phyloP scores from a whole-genome alignment of 1,284 basidiomycete genomes.

The Trichosporon coremiiforme region DNA sequence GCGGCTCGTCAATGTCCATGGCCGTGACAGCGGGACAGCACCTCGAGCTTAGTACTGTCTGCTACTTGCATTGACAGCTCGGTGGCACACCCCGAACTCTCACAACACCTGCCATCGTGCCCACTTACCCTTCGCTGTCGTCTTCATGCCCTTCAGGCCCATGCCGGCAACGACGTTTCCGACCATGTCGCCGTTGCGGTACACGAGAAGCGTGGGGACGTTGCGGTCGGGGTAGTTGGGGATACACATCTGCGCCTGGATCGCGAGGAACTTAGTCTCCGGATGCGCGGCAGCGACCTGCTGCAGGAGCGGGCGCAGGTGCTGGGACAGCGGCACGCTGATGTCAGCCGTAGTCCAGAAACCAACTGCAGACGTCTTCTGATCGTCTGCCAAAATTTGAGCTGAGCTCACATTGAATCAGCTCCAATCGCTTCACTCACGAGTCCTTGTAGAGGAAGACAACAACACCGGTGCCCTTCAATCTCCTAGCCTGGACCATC shows the following conservation, averaged over 20 bases:
- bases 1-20: too few relatives aligned
- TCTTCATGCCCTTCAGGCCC: slow-evolving; percentile 68
- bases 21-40: neutral
- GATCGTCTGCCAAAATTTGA: neutral
- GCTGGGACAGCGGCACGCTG: slow-evolving; percentile 77
- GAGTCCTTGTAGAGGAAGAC: slow-evolving; percentile 62
- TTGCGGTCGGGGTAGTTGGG: slow-evolving; percentile 90
- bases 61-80: too few relatives aligned
- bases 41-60: too few relatives aligned
- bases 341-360: too few relatives aligned
- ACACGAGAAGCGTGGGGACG: slow-evolving; percentile 88
- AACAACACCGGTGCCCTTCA: slow-evolving; percentile 61
- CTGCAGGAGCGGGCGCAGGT: slow-evolving; percentile 70
- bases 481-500: slow-evolving; percentile 34
- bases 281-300: slow-evolving; percentile 79
- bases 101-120: too few relatives aligned
- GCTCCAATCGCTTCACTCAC: slow-evolving; percentile 45
- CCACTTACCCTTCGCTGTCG: slow-evolving; percentile 74
- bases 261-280: slow-evolving; percentile 92
- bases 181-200: slow-evolving; percentile 83
- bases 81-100: too few relatives aligned
- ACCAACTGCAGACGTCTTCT: neutral
- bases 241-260: slow-evolving; percentile 94
- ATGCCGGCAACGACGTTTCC: slow-evolving; percentile 76
- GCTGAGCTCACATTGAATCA: too few relatives aligned